Conservation (phyloP, 2,329 filamentous ascomycete species). For the Dactylella cylindrospora region DNA sequence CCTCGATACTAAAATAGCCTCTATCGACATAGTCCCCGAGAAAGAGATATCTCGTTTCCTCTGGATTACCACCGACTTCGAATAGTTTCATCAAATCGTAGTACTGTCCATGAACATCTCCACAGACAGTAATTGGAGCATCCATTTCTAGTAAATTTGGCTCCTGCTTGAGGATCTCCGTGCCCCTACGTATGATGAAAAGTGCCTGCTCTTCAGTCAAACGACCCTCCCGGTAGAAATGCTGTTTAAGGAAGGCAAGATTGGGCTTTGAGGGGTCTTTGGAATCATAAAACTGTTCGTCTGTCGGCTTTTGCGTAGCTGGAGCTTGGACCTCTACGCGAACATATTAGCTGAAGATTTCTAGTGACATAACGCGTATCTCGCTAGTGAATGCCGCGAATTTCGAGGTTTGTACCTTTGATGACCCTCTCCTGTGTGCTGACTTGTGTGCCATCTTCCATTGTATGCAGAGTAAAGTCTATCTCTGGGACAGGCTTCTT, state of each 20-base stretch:
- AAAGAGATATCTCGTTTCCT: conserved; percentile 95
- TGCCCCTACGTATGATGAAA: conserved; percentile 87
- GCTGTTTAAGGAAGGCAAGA: conserved; percentile 92
- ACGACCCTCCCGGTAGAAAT: conserved; percentile 96
- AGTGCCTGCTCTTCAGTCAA: conserved; percentile 96
- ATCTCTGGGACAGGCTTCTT: conserved; percentile 97
- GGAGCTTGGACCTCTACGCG: conserved; percentile 89
- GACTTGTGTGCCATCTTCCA: conserved; percentile 96
- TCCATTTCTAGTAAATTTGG: conserved; percentile 99
- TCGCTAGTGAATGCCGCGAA: background rate
- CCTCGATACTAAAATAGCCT: conserved; percentile 98
- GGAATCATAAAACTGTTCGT: conserved; percentile 92
- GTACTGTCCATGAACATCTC: conserved; percentile 97
- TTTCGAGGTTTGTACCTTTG: conserved; percentile 71
- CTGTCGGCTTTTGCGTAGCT: conserved; percentile 85
- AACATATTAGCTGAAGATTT: conserved; percentile 46
- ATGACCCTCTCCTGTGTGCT: conserved; percentile 94
- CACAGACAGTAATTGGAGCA: conserved; percentile 96
- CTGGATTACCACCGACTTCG: conserved; percentile 93
- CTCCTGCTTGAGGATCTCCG: conserved; percentile 82
- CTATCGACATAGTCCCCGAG: conserved; percentile 97
- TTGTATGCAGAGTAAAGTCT: conserved; percentile 95
- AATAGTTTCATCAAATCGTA: conserved; percentile 99
- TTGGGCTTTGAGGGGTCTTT: conserved; percentile 84
- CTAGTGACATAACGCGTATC: background rate